Evolutionary conservation across 805 yeast genomes (phyloP).

Genomic region (Saccharomyces paradoxus): DNA sequence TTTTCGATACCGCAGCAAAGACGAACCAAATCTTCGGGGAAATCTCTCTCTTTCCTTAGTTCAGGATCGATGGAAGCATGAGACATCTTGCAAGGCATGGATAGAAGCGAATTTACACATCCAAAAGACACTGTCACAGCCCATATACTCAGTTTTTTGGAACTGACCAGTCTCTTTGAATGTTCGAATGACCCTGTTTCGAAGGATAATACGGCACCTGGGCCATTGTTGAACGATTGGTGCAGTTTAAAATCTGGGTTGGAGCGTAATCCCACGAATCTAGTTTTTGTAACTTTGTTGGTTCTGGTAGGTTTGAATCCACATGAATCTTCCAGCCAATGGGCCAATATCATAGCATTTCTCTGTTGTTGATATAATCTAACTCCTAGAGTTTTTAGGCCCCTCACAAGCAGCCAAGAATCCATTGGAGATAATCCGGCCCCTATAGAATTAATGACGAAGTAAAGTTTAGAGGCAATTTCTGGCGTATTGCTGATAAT

Average conservation of each 20-base stretch:
- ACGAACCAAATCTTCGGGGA: conserved; percentile 88
- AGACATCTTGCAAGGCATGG: conserved; percentile 93
- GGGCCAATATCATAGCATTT: conserved; percentile 69
- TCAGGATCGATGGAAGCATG: conserved; percentile 93
- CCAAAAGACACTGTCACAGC: conserved; percentile 92
- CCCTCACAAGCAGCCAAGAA: conserved; percentile 81
- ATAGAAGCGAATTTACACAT: conserved; percentile 83
- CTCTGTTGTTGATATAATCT: conserved; percentile 82
- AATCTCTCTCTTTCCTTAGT: conserved; percentile 76
- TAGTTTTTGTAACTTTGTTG: conserved; percentile 39
- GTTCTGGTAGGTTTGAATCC: conserved; percentile 40
- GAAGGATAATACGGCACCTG: conserved; percentile 82
- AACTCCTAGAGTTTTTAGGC: conserved; percentile 79
- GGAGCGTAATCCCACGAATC: conserved; percentile 76
- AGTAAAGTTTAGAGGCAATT: conserved; percentile 62
- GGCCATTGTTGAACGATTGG: conserved; percentile 66
- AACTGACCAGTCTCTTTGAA: conserved; percentile 66
- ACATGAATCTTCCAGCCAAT: conserved; percentile 49
- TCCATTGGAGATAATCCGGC: conserved; percentile 90
- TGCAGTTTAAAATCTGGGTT: conserved; percentile 82
- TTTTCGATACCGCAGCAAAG: conserved; percentile 89
- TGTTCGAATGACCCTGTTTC: conserved; percentile 71
- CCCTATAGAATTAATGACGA: conserved; percentile 82
- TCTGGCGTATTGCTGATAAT: conserved; percentile 59
- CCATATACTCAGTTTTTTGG: conserved; percentile 52